Evolutionary conservation across 148 eudicot genomes (phyloP).

Genomic region (Chenopodium berlandieri): DNA sequence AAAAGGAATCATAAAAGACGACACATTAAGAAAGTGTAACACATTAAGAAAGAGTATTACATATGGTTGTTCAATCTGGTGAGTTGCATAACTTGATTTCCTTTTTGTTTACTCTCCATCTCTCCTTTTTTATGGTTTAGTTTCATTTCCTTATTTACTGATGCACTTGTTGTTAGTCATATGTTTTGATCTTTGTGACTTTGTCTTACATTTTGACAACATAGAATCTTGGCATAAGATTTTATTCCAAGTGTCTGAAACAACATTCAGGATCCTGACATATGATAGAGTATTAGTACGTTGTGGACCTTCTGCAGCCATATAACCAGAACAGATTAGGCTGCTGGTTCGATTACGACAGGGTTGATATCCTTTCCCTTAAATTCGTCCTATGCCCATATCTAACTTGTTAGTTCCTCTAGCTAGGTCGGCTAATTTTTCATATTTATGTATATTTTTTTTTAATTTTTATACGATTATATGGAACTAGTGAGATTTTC

Average conservation of each 20-base stretch:
- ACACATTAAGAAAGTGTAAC: no score
- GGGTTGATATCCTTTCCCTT: conserved; percentile 13
- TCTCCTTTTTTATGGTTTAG: neutral
- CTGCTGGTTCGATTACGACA: conserved; percentile 30
- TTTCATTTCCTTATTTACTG: neutral
- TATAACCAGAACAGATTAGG: conserved; percentile 32
- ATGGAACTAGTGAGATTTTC: neutral
- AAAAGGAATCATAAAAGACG: no score
- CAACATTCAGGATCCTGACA: neutral
- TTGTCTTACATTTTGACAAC: neutral
- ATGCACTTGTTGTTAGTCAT: neutral
- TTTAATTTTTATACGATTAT: no score
- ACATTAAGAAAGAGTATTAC: no score
- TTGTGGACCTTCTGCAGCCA: neutral
- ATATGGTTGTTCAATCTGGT: no score
- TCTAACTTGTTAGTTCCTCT: neutral
- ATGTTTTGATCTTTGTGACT: neutral
- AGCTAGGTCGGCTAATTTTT: neutral
- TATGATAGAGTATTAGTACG: neutral
- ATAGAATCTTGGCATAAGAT: no score
- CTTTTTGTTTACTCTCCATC: no score
- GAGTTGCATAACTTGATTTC: no score
- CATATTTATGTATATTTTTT: no score
- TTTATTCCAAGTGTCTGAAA: neutral
- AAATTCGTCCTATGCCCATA: neutral